Conservation (phyloP, 2,329 filamentous ascomycete genomes). For the Paecilomyces sp. region DNA sequence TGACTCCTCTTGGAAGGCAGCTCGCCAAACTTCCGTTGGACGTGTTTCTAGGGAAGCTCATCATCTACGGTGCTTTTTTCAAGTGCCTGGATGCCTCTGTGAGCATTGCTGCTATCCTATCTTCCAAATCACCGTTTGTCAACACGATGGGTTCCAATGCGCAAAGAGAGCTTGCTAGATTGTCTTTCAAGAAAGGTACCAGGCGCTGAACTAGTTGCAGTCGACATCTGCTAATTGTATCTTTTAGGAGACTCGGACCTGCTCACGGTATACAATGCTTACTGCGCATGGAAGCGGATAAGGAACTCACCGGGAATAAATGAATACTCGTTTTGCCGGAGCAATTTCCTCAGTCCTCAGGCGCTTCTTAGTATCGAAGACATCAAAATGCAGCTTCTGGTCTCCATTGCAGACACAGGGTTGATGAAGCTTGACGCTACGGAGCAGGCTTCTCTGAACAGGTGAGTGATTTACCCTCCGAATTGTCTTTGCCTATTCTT, state of each 20-base stretch:
- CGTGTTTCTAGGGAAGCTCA: conserved; percentile 89
- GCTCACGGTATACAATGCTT: conserved; percentile 89
- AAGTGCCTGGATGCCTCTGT: conserved; percentile 86
- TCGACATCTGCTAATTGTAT: conserved; percentile 3
- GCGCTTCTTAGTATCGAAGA: conserved; percentile 90
- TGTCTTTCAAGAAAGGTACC: conserved; percentile 65
- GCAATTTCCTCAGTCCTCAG: conserved; percentile 87
- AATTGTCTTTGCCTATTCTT: conserved; percentile 1
- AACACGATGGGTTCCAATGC: conserved; percentile 75
- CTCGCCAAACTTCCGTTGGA: conserved; percentile 85
- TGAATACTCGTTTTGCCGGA: conserved; percentile 86
- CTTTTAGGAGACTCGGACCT: conserved; percentile 75
- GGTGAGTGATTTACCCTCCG: conserved; percentile 31
- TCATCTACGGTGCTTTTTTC: conserved; percentile 79
- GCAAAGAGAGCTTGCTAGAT: conserved; percentile 72
- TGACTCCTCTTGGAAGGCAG: conserved; percentile 80
- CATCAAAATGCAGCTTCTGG: conserved; percentile 82
- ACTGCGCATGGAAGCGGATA: conserved; percentile 77
- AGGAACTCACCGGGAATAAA: conserved; percentile 64
- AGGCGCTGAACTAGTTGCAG: neutral
- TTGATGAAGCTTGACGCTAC: conserved; percentile 68
- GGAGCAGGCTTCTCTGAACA: conserved; percentile 63
- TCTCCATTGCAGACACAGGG: conserved; percentile 77
- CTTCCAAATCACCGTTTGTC: conserved; percentile 89
- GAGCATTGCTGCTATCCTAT: conserved; percentile 86